Conservation (phyloP, 2,329 filamentous ascomycete genomes). For the Paracoccidioides lutzii region DNA sequence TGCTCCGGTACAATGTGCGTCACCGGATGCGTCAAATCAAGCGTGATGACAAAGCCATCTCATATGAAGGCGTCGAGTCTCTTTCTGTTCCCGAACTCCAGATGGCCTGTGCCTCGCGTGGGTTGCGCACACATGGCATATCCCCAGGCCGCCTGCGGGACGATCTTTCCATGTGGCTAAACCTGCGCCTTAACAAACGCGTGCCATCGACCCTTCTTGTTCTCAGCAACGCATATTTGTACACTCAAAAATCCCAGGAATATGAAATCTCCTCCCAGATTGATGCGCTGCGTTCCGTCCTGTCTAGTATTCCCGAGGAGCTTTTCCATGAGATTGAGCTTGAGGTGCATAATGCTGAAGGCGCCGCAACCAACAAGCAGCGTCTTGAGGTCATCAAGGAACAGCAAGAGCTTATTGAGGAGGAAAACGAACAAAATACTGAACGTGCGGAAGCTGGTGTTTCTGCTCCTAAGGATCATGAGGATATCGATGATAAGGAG, state of each 20-base stretch:
- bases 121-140: slow-evolving; percentile 83
- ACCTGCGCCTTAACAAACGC: slow-evolving; percentile 80
- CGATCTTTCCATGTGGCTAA: slow-evolving; percentile 86
- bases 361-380: slow-evolving; percentile 96
- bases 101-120: slow-evolving; percentile 79
- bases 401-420: slow-evolving; percentile 94
- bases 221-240: slow-evolving; percentile 95
- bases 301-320: slow-evolving; percentile 92
- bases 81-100: slow-evolving; percentile 90
- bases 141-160: slow-evolving; percentile 78
- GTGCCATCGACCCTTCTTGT: slow-evolving; percentile 95
- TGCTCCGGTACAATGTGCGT: slow-evolving; percentile 92
- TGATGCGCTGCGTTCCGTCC: slow-evolving; percentile 78
- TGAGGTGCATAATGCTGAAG: slow-evolving; percentile 92
- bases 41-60: slow-evolving; percentile 88
- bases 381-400: slow-evolving; percentile 95
- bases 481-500: slow-evolving; percentile 92
- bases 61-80: slow-evolving; percentile 82
- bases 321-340: slow-evolving; percentile 99
- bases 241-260: slow-evolving; percentile 62
- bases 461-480: slow-evolving; percentile 66
- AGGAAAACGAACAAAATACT: slow-evolving; percentile 87
- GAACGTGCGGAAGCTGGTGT: slow-evolving; percentile 63
- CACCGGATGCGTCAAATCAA: slow-evolving; percentile 99
- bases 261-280: slow-evolving; percentile 77